These are phyloP conservation scores for Marchantia polymorpha DNA, from an alignment of 225 moss, liverwort and hornwort genomes.

Conservation along the genomic window DNA sequence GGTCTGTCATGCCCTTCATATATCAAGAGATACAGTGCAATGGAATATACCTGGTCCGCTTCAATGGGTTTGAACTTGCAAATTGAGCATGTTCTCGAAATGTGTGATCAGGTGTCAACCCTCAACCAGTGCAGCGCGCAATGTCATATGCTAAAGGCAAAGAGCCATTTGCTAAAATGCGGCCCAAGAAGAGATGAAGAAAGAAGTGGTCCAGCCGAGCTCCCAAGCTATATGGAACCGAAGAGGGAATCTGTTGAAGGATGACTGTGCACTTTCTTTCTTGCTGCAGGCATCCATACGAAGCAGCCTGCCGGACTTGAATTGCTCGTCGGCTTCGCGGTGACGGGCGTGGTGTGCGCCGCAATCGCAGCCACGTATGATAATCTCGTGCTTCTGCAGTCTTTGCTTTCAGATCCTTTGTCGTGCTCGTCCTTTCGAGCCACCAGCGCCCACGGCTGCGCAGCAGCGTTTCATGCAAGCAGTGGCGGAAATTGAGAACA, in stretches of 20 bases:
- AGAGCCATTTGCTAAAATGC: too few species aligned
- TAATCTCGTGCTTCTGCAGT: neutral
- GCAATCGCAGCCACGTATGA: neutral
- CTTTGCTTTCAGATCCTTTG: neutral
- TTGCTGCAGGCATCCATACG: neutral
- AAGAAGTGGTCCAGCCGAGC: neutral
- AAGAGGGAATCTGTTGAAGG: neutral
- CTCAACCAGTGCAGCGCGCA: too few species aligned
- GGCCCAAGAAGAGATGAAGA: neutral
- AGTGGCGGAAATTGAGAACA: neutral
- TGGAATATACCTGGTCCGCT: too few species aligned
- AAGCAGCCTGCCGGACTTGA: neutral
- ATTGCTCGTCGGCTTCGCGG: neutral
- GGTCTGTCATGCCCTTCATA: too few species aligned
- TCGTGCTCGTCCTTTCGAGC: neutral
- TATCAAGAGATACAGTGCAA: too few species aligned
- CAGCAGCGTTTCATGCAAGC: neutral
- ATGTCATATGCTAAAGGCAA: too few species aligned
- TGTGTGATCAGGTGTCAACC: too few species aligned
- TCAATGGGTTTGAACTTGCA: too few species aligned
- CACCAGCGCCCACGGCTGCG: neutral
- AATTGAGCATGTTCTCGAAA: too few species aligned
- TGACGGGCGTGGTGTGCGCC: neutral
- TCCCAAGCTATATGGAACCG: neutral
- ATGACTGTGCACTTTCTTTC: neutral